These are phyloP conservation scores for Podila minutissima DNA, from an alignment of 192 early-diverging fungal genomes.

Conservation along the genomic window DNA sequence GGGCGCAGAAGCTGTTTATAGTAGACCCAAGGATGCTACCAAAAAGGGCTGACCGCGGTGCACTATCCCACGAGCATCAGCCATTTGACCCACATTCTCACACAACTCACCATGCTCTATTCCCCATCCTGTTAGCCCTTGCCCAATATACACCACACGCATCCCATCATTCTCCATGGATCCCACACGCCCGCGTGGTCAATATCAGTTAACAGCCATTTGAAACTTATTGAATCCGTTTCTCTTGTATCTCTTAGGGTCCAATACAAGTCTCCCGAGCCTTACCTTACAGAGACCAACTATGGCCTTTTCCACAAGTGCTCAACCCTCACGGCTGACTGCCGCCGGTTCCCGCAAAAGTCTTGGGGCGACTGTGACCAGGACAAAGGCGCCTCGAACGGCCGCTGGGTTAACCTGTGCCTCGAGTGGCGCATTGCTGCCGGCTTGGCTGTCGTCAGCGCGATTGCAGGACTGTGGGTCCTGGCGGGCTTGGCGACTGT, in stretches of 20 bases:
- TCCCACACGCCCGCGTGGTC: not conserved
- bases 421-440: slow-evolving; percentile 42
- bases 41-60: no score
- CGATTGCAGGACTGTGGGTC: slow-evolving; percentile 35
- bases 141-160: no score
- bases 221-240: no score
- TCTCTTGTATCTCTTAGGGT: slow-evolving; percentile 14
- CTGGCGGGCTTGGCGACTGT: slow-evolving; percentile 26
- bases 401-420: slow-evolving; percentile 40
- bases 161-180: no score
- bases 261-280: slow-evolving; percentile 40
- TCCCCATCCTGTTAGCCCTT: no score
- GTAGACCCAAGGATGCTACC: not conserved
- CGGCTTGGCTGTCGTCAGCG: slow-evolving; percentile 6
- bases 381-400: slow-evolving; percentile 11
- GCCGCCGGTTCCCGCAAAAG: slow-evolving; percentile 47
- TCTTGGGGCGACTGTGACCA: slow-evolving; percentile 50
- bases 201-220: not conserved
- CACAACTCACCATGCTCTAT: no score
- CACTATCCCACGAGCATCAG: no score
- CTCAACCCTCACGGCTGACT: slow-evolving; percentile 42
- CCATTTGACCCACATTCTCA: no score
- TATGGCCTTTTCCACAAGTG: slow-evolving; percentile 49
- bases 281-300: slow-evolving; percentile 30
- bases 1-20: not conserved